These are phyloP conservation scores for Exophiala phaeomuriformis DNA, from an alignment of 2,329 filamentous ascomycete genomes.

Conservation along the genomic window DNA sequence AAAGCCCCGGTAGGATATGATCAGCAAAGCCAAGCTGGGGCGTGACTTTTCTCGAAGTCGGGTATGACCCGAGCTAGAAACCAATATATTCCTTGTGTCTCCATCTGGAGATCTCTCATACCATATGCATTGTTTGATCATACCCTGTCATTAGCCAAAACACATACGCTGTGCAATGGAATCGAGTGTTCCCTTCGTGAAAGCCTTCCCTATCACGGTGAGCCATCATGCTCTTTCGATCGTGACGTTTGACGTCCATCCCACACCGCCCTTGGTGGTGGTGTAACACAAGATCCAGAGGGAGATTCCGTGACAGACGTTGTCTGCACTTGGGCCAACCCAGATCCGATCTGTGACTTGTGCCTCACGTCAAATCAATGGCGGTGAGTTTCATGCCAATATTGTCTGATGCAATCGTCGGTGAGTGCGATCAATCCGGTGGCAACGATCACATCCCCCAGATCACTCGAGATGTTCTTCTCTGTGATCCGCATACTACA, in stretches of 20 bases:
- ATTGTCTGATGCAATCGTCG: slow-evolving; percentile 81
- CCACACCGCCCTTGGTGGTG: slow-evolving; percentile 11
- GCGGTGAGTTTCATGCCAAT: slow-evolving; percentile 51
- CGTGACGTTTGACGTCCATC: slow-evolving; percentile 3
- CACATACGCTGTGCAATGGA: background rate
- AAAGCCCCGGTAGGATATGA: background rate
- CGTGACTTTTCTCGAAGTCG: background rate
- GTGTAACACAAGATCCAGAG: slow-evolving; percentile 16
- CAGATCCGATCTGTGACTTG: slow-evolving; percentile 10
- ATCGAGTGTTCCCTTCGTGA: background rate
- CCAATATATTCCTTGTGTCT: background rate
- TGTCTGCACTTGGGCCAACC: background rate
- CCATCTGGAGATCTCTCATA: background rate
- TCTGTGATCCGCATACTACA: slow-evolving; percentile 89
- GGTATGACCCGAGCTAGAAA: background rate
- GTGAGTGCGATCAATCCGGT: slow-evolving; percentile 84
- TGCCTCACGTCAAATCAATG: slow-evolving; percentile 3
- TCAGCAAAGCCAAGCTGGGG: background rate
- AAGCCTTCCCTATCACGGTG: background rate
- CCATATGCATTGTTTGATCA: background rate
- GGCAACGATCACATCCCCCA: slow-evolving; percentile 68
- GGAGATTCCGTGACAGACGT: slow-evolving; percentile 10
- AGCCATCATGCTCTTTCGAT: slow-evolving; percentile 3
- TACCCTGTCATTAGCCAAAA: background rate
- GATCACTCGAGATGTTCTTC: slow-evolving; percentile 50